Evolutionary conservation across 2,329 filamentous ascomycete genomes (phyloP).

Genomic region (Verticillium dahliae): DNA sequence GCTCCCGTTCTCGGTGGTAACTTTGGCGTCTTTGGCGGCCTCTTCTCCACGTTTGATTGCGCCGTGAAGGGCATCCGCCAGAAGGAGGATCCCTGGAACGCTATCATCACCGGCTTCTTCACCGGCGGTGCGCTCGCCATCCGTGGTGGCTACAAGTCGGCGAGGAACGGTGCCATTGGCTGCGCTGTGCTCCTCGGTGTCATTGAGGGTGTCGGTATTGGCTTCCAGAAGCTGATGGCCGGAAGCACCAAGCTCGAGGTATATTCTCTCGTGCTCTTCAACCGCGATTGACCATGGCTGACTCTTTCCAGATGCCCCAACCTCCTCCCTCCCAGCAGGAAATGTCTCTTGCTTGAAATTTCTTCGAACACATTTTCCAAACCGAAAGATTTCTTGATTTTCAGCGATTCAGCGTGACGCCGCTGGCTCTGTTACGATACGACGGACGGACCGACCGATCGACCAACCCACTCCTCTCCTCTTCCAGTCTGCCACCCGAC

Average conservation of each 20-base stretch:
- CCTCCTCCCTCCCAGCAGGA: conserved; percentile 23
- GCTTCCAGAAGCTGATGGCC: conserved; percentile 90
- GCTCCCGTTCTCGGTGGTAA: conserved; percentile 95
- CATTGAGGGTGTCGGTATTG: conserved; percentile 96
- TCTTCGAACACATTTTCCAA: background rate
- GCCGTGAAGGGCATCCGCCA: conserved; percentile 87
- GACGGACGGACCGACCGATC: background rate
- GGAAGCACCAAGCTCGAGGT: conserved; percentile 81
- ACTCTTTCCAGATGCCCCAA: conserved; percentile 17
- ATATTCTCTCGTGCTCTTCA: conserved; percentile 16
- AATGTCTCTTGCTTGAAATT: conserved; percentile 21
- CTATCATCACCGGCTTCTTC: conserved; percentile 95
- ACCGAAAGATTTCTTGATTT: background rate
- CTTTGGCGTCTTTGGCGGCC: conserved; percentile 94
- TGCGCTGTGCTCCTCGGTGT: conserved; percentile 91
- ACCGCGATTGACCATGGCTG: conserved; percentile 2
- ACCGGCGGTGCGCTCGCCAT: conserved; percentile 89
- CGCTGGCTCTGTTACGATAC: background rate
- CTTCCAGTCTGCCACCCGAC: background rate
- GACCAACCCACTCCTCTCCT: conserved; percentile 8
- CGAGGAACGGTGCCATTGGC: conserved; percentile 91
- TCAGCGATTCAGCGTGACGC: background rate
- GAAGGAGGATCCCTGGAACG: conserved; percentile 98
- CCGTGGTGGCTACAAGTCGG: conserved; percentile 84
- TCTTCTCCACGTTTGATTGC: conserved; percentile 96